These are phyloP conservation scores for Colletotrichum tropicale DNA, from an alignment of 2,329 filamentous ascomycete genomes.

Conservation along the genomic window DNA sequence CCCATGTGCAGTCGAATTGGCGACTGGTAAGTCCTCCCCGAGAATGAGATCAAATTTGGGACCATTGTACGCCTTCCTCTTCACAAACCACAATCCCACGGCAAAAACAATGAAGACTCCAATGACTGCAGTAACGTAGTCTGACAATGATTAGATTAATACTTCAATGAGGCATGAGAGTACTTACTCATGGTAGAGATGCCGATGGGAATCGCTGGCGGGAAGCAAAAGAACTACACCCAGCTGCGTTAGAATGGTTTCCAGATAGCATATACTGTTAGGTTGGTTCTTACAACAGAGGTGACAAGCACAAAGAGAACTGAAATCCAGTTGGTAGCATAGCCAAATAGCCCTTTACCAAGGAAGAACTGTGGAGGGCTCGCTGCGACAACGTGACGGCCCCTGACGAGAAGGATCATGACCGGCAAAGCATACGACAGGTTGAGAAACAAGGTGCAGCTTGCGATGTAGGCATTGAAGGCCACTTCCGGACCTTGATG, in stretches of 20 bases:
- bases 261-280: too few species aligned
- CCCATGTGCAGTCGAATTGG: background rate
- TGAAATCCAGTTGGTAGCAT: background rate
- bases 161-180: too few species aligned
- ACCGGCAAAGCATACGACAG: conserved; percentile 49
- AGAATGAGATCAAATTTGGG: conserved; percentile 6
- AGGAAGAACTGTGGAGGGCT: background rate
- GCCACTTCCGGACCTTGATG: conserved; percentile 41
- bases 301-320: conserved; percentile 3
- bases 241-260: background rate
- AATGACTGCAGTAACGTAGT: conserved; percentile 2
- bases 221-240: conserved; percentile 6
- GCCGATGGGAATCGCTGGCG: background rate
- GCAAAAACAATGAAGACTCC: background rate
- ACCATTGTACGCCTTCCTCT: background rate
- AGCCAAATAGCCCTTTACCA: background rate
- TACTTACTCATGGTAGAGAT: conserved; percentile 8
- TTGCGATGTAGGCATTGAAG: conserved; percentile 50
- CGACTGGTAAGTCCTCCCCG: background rate
- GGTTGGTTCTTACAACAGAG: background rate
- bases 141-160: background rate
- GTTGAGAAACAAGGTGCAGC: conserved; percentile 49
- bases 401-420: conserved; percentile 38
- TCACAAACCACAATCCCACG: background rate
- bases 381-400: conserved; percentile 30